Base-by-base conservation (phyloP, 1,139 yeast genomes). In the Taphrina populina region DNA sequence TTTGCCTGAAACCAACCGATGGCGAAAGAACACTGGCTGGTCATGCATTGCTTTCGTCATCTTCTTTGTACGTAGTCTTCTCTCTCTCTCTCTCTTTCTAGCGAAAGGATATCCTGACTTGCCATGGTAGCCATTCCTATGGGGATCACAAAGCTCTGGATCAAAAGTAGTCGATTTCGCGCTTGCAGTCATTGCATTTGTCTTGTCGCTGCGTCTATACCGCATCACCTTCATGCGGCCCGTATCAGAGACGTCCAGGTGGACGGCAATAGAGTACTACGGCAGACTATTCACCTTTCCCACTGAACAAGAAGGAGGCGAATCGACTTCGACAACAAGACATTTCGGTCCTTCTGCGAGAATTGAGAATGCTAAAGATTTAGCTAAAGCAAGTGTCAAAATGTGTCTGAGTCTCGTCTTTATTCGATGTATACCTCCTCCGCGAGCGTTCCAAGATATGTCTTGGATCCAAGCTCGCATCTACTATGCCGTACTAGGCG, bases 111-210 rank as follows among this genome's bases (percentile, higher is more conserved):
- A n/a, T n/a, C n/a, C n/a, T n/a, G n/a, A n/a, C n/a, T n/a, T n/a
- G n/a, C n/a, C n/a, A 29, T n/a, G 2, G 2, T 34, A 33, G 41
- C 40, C 52, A 5, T 45, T 45, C 41, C 41, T 45, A 20, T 45
- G 41, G 52, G 40, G 40, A 2, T 45, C 52, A 1, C 52, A 34
- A 26, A 45, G 41, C 26, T 45, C 52, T 11, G 52, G 52, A 13
- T 35, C 52, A 15, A 45, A 43, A 13, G 47, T 43, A 11, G 47
- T 43, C 2, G 47, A 43, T 30, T 43, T 43, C 27, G 47, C 47
- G 5, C 23, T 43, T 26, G 47, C 47, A 11, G 47, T 43, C 19
- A 43, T 43, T 30, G 47, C 47, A 30, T 43, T 43, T 26, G 47
- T 43, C 19, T 11, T 43, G 17, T 43, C 47, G 27, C 37, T 43